A percentile compares a stretch with the other conserved stretches of the same genome.
phyloP scores from a whole-genome alignment of 2,329 filamentous ascomycete species.

The Cladosporium sp. region DNA sequence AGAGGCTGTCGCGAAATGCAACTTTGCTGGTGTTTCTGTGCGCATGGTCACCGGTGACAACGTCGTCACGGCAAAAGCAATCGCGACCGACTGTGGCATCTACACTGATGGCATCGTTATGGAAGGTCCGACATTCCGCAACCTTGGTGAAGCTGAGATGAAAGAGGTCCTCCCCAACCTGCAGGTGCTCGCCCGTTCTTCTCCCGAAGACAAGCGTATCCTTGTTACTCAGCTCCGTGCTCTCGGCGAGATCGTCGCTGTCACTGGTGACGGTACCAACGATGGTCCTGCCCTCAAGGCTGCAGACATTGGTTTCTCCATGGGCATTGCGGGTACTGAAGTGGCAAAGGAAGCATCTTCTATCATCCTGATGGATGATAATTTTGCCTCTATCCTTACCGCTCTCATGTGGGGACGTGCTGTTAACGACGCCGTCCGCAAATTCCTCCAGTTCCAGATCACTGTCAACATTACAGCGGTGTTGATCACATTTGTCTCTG shows the following conservation, averaged over 20 bases:
- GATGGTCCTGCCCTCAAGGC: slow-evolving; percentile 63
- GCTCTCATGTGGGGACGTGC: slow-evolving; percentile 60
- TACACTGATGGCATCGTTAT: slow-evolving; percentile 42
- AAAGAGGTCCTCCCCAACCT: slow-evolving; percentile 56
- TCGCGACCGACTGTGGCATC: slow-evolving; percentile 70
- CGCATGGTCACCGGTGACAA: slow-evolving; percentile 75
- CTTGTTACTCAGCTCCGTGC: slow-evolving; percentile 62
- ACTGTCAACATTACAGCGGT: slow-evolving; percentile 92
- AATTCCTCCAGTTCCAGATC: slow-evolving; percentile 65
- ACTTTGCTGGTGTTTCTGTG: slow-evolving; percentile 65
- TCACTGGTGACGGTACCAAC: slow-evolving; percentile 64
- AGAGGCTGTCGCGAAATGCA: slow-evolving; percentile 63
- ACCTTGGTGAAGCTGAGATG: slow-evolving; percentile 42
- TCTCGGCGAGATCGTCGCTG: slow-evolving; percentile 62
- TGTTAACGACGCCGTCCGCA: slow-evolving; percentile 52
- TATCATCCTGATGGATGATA: slow-evolving; percentile 62
- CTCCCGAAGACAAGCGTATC: slow-evolving; percentile 65
- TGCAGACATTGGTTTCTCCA: slow-evolving; percentile 64
- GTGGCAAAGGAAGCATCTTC: slow-evolving; percentile 61
- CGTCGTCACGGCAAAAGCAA: slow-evolving; percentile 68
- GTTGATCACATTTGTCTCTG: slow-evolving; percentile 78
- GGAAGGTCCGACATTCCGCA: slow-evolving; percentile 44
- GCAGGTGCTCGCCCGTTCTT: slow-evolving; percentile 65
- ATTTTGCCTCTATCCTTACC: slow-evolving; percentile 60
- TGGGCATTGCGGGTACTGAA: slow-evolving; percentile 65